Evolutionary conservation across 2,329 filamentous ascomycete species (phyloP).

Genomic region (Aspergillus fumigatiaffinis): DNA sequence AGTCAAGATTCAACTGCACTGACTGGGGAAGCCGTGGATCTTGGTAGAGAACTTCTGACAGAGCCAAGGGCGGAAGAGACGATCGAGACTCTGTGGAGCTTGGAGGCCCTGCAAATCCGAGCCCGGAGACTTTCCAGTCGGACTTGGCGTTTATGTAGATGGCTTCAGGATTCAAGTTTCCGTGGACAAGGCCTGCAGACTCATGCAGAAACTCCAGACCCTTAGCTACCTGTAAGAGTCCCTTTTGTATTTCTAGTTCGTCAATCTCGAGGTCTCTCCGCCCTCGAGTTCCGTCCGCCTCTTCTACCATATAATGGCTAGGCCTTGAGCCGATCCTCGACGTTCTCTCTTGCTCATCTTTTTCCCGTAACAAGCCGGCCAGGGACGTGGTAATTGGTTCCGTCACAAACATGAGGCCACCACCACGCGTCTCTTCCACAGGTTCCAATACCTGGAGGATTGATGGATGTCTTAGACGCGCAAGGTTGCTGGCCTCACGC

Average conservation of each 20-base stretch:
- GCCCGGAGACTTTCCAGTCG: slow-evolving; percentile 97
- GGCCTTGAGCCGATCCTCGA: slow-evolving; percentile 65
- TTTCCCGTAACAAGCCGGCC: slow-evolving; percentile 74
- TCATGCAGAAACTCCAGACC: slow-evolving; percentile 94
- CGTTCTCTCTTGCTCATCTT: slow-evolving; percentile 76
- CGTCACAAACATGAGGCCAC: slow-evolving; percentile 92
- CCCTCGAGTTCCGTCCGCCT: slow-evolving; percentile 67
- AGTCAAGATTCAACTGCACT: slow-evolving; percentile 90
- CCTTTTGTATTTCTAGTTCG: slow-evolving; percentile 96
- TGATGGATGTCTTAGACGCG: slow-evolving; percentile 83
- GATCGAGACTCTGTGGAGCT: slow-evolving; percentile 71
- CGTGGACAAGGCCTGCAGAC: slow-evolving; percentile 88
- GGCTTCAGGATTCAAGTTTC: slow-evolving; percentile 89
- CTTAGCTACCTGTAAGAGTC: slow-evolving; percentile 85
- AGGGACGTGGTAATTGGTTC: slow-evolving; percentile 89
- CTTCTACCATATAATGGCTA: slow-evolving; percentile 77
- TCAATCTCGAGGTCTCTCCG: slow-evolving; percentile 87
- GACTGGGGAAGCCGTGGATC: slow-evolving; percentile 76
- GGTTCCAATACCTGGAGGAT: slow-evolving; percentile 91
- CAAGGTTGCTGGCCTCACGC: slow-evolving; percentile 85
- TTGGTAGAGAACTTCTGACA: slow-evolving; percentile 79
- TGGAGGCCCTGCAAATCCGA: slow-evolving; percentile 80
- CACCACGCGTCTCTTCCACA: slow-evolving; percentile 86
- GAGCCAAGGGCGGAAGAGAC: slow-evolving; percentile 72
- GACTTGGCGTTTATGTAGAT: slow-evolving; percentile 95